These are phyloP conservation scores for Aspergillus pseudoterreus DNA, from an alignment of 2,329 filamentous ascomycete species.

Conservation along the genomic window DNA sequence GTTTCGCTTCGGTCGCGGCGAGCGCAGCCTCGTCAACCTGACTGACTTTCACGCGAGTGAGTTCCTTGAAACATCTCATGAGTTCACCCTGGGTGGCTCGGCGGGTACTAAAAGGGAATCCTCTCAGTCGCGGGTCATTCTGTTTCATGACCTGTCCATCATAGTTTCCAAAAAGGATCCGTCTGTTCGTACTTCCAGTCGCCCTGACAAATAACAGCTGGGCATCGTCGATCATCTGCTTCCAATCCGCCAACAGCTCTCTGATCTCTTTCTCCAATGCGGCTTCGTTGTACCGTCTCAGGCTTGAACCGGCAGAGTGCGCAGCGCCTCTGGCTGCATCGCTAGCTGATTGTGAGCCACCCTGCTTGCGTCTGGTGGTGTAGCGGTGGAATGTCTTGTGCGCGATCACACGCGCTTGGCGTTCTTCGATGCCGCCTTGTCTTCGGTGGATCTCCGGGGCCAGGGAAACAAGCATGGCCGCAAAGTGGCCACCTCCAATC, in stretches of 20 bases:
- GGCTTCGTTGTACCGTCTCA: constrained; percentile 91
- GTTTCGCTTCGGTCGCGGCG: constrained; percentile 47
- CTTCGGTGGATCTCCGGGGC: constrained; percentile 74
- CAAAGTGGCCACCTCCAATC: constrained; percentile 97
- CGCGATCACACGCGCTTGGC: constrained; percentile 81
- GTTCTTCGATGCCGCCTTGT: constrained; percentile 67
- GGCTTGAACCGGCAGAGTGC: constrained; percentile 84
- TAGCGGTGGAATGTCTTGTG: constrained; percentile 99
- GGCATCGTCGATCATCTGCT: constrained; percentile 73
- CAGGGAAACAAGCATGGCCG: constrained; percentile 89
- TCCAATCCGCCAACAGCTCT: constrained; percentile 78
- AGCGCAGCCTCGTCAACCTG: constrained; percentile 68
- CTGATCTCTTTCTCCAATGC: constrained; percentile 87
- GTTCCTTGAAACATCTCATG: constrained; percentile 89
- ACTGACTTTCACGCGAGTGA: constrained; percentile 83
- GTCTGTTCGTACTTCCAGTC: constrained; percentile 78
- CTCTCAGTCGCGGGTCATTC: constrained; percentile 75
- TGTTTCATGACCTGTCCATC: constrained; percentile 78
- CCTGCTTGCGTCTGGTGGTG: constrained; percentile 92
- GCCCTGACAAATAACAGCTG: constrained; percentile 87
- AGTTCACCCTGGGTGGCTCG: constrained; percentile 91
- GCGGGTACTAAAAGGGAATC: constrained; percentile 90
- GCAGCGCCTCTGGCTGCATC: constrained; percentile 92
- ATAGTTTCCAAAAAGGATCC: constrained; percentile 86
- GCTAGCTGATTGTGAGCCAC: constrained; percentile 89